Conservation (phyloP, 768 basidiomycete species). For the Termitomyces sp. region DNA sequence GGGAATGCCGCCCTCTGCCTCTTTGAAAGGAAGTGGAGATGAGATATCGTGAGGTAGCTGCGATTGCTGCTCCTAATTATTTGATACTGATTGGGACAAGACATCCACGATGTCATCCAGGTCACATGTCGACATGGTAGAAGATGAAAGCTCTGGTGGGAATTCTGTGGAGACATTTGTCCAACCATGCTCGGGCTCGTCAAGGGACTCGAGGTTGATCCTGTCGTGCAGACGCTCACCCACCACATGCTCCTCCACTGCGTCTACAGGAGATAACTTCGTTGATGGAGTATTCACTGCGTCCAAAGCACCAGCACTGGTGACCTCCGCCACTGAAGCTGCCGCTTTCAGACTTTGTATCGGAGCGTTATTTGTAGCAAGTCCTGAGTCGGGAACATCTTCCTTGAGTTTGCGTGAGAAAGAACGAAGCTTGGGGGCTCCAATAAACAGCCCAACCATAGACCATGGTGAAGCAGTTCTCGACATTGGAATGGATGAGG, state of each 20-base stretch:
- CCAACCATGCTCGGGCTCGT: not conserved
- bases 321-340: not conserved
- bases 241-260: not conserved
- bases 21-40: too few relatives aligned
- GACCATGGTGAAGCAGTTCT: constrained; percentile 10
- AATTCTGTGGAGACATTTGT: not conserved
- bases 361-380: not conserved
- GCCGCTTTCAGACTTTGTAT: not conserved
- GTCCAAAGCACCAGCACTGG: not conserved
- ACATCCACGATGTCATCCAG: constrained; percentile 1
- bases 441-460: constrained; percentile 13
- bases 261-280: not conserved
- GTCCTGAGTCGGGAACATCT: not conserved
- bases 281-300: not conserved
- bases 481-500: constrained; percentile 4
- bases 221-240: not conserved
- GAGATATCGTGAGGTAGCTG: not conserved
- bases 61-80: not conserved
- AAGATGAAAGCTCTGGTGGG: not conserved
- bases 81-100: not conserved
- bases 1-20: not conserved
- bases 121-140: not conserved
- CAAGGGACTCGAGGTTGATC: not conserved
- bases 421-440: constrained; percentile 8
- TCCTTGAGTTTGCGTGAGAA: constrained; percentile 1